Evolutionary conservation across 1,284 basidiomycete genomes (phyloP).

Genomic region (Ustilago trichophora): DNA sequence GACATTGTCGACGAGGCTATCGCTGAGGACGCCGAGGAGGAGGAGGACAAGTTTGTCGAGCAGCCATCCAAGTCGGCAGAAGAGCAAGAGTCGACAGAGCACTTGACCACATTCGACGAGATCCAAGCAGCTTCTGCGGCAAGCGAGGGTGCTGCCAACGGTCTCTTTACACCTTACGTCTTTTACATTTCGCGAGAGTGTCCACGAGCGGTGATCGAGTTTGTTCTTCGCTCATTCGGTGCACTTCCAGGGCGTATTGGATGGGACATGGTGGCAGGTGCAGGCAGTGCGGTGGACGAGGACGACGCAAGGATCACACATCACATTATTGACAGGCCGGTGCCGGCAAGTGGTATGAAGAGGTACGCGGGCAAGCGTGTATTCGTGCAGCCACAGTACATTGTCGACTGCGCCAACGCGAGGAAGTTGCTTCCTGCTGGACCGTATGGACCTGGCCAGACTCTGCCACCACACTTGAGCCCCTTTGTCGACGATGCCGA

Average conservation of each 20-base stretch:
- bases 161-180: constrained; percentile 83
- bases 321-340: constrained; percentile 91
- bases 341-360: constrained; percentile 55
- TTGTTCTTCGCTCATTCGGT: constrained; percentile 90
- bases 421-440: constrained; percentile 85
- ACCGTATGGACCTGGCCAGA: constrained; percentile 84
- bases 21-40: constrained; percentile 16
- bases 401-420: constrained; percentile 93
- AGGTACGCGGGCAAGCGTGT: constrained; percentile 73
- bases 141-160: constrained; percentile 38
- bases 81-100: constrained; percentile 65
- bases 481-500: constrained; percentile 87
- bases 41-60: constrained; percentile 53
- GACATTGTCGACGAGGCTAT: constrained; percentile 26
- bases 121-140: constrained; percentile 57
- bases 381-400: constrained; percentile 97
- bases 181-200: constrained; percentile 96
- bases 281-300: constrained; percentile 80
- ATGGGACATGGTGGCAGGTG: constrained; percentile 82
- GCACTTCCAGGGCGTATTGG: constrained; percentile 76
- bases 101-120: constrained; percentile 81
- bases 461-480: constrained; percentile 92
- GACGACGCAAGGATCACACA: constrained; percentile 81
- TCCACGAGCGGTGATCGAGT: constrained; percentile 91
- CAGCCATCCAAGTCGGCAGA: constrained; percentile 73